phyloP scores from a whole-genome alignment of 495 filamentous ascomycete species.

The Halenospora varia region DNA sequence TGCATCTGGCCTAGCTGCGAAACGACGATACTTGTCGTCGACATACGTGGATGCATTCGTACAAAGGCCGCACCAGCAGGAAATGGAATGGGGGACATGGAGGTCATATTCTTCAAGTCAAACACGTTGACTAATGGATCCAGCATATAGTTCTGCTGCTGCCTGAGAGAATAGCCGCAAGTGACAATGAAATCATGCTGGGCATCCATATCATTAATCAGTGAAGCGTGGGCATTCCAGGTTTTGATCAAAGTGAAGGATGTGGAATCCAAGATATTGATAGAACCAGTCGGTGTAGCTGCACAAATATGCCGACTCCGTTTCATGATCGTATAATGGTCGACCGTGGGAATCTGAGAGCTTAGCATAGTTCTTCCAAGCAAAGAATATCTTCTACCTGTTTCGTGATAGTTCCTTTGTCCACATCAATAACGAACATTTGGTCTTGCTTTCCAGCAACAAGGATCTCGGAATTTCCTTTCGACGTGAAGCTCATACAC shows the following conservation, averaged over 20 bases:
- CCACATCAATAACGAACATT: conserved; percentile 88
- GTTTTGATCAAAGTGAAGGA: conserved; percentile 73
- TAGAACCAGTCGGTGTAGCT: conserved; percentile 75
- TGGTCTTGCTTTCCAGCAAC: conserved; percentile 79
- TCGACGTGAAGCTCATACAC: conserved; percentile 92
- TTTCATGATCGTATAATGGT: conserved; percentile 87
- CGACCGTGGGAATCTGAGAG: conserved; percentile 59
- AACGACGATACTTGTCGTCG: conserved; percentile 85
- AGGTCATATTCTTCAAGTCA: conserved; percentile 79
- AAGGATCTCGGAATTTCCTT: conserved; percentile 73
- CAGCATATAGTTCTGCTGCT: conserved; percentile 54
- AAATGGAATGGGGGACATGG: conserved; percentile 86
- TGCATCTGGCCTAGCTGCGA: conserved; percentile 90
- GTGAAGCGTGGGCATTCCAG: conserved; percentile 82
- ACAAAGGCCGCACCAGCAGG: conserved; percentile 88
- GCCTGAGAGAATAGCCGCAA: conserved; percentile 76
- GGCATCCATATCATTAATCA: conserved; percentile 93
- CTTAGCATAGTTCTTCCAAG: conserved; percentile 4
- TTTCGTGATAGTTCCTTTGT: conserved; percentile 76
- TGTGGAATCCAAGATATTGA: conserved; percentile 78
- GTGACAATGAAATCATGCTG: conserved; percentile 88
- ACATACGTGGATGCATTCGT: conserved; percentile 90
- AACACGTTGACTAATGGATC: conserved; percentile 93
- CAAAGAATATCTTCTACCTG: conserved; percentile 38
- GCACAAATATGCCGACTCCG: conserved; percentile 86